Conservation (phyloP, 805 yeast genomes). For the Wickerhamiella allomyrinae region DNA sequence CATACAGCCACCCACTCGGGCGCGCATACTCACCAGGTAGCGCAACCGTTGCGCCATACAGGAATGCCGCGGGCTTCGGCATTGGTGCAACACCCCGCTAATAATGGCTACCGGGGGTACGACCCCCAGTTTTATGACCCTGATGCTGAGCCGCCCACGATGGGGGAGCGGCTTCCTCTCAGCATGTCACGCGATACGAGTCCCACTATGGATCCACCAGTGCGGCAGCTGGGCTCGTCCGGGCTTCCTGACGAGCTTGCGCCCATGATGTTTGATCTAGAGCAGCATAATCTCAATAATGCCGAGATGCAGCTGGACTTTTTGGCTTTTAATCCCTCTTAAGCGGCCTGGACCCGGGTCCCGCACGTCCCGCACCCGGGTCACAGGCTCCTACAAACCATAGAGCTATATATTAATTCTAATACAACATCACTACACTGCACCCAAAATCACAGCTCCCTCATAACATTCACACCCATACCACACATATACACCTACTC, state of each 20-base stretch:
- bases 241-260: constrained; percentile 13
- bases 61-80: no score
- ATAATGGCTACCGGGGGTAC: no score
- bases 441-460: no score
- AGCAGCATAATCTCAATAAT: constrained; percentile 4
- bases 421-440: no score
- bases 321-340: constrained; percentile 18
- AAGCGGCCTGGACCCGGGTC: neutral
- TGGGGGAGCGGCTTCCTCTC: neutral
- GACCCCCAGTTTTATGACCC: neutral
- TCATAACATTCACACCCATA: neutral
- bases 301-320: constrained; percentile 10
- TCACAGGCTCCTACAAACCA: neutral
- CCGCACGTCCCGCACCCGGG: neutral
- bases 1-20: no score
- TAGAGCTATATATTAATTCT: neutral
- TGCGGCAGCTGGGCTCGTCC: neutral
- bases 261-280: constrained; percentile 12
- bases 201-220: neutral
- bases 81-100: no score
- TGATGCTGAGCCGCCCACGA: neutral
- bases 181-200: neutral
- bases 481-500: neutral
- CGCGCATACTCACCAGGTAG: no score
- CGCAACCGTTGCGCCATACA: no score